phyloP scores from a whole-genome alignment of 176 grass and related monocot species.

The Saccharum officinarum region DNA sequence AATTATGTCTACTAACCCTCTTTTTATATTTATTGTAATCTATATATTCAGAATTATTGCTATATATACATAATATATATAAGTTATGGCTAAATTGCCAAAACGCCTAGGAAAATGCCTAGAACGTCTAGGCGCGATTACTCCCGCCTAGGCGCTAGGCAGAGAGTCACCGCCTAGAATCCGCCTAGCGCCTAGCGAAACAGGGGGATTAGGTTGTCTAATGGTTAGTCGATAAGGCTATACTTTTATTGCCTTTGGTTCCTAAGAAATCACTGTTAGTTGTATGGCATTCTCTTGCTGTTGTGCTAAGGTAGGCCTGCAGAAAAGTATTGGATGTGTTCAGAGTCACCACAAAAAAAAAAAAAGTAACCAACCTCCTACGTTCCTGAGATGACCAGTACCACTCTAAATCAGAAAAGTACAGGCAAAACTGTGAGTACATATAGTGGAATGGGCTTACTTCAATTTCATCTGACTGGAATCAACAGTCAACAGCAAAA shows the following conservation, averaged over 20 bases:
- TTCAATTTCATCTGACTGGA: neutral
- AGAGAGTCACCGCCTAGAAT: too few species aligned
- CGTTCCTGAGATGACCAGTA: neutral
- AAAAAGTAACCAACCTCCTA: neutral
- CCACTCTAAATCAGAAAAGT: neutral
- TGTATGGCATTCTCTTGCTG: neutral
- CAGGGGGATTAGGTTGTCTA: neutral
- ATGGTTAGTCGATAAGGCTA: neutral
- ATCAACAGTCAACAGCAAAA: neutral
- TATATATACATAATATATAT: too few species aligned
- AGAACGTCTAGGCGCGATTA: too few species aligned
- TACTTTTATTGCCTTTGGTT: neutral
- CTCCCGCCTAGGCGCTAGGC: too few species aligned
- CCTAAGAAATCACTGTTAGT: neutral
- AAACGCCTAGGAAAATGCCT: too few species aligned
- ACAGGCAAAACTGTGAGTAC: neutral
- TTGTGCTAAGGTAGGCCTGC: neutral
- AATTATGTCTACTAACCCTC: too few species aligned
- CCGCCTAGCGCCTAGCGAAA: too few species aligned
- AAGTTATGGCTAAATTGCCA: too few species aligned
- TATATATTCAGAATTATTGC: too few species aligned
- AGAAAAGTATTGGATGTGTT: neutral
- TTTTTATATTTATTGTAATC: too few species aligned
- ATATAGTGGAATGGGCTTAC: conserved; percentile 16
- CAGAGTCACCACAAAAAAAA: neutral